Conservation (phyloP, 2,329 filamentous ascomycete genomes). For the Penicillium sp. region DNA sequence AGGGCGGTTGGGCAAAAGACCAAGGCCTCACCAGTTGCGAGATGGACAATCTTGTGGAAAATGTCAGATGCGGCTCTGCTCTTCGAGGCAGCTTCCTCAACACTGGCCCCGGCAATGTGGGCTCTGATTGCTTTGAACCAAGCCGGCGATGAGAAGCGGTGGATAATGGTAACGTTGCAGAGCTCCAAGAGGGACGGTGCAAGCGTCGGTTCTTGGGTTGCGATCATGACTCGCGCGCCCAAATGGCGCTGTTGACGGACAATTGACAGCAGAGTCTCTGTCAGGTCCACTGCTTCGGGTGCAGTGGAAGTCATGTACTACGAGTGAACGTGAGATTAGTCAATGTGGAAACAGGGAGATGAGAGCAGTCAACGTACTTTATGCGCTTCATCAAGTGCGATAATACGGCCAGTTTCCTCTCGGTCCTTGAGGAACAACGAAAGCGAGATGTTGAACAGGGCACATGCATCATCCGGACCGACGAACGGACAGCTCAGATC, state of each 20-base stretch:
- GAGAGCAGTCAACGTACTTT: slow-evolving; percentile 48
- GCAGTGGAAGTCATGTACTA: slow-evolving; percentile 3
- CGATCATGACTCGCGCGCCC: background rate
- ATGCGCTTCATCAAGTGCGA: slow-evolving; percentile 51
- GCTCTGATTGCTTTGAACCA: slow-evolving; percentile 1
- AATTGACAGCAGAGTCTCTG: slow-evolving; percentile 3
- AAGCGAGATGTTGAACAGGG: slow-evolving; percentile 69
- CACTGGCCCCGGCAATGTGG: slow-evolving; percentile 1
- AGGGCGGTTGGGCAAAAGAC: slow-evolving; percentile 5
- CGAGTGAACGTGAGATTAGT: background rate
- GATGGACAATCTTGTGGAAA: slow-evolving; percentile 1
- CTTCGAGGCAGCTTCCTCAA: background rate
- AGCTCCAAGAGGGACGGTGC: slow-evolving; percentile 1
- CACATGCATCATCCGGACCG: slow-evolving; percentile 62
- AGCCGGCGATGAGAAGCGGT: slow-evolving; percentile 6
- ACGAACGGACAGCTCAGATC: slow-evolving; percentile 72
- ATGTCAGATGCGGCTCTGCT: background rate
- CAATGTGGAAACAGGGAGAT: background rate
- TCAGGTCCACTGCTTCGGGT: background rate
- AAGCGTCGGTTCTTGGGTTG: slow-evolving; percentile 9
- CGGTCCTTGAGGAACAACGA: slow-evolving; percentile 60
- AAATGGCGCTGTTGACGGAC: slow-evolving; percentile 7
- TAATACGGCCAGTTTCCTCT: slow-evolving; percentile 51
- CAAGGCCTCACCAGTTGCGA: slow-evolving; percentile 2
- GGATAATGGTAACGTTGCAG: slow-evolving; percentile 1